phyloP scores from a whole-genome alignment of 2,329 filamentous ascomycete genomes.

The Dactylella cylindrospora region DNA sequence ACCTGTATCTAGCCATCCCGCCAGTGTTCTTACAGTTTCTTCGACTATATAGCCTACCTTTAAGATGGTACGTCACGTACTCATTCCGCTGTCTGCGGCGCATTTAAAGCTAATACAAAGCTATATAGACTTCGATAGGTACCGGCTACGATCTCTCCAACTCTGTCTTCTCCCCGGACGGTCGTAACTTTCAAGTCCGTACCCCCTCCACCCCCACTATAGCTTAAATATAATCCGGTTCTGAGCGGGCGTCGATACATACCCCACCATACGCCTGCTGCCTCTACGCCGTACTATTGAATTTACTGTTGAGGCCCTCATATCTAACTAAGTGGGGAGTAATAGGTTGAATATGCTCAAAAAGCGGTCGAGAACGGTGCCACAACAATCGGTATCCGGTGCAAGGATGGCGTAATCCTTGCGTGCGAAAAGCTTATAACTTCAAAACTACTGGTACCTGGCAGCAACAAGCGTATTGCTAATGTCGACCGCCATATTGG shows the following conservation, averaged over 20 bases:
- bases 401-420: slow-evolving; percentile 94
- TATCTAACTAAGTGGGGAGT: neutral
- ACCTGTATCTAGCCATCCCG: neutral
- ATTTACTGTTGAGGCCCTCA: neutral
- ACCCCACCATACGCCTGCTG: no score
- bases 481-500: slow-evolving; percentile 92
- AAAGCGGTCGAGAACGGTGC: slow-evolving; percentile 98
- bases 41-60: slow-evolving; percentile 9
- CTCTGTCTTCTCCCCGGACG: slow-evolving; percentile 98
- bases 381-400: slow-evolving; percentile 92
- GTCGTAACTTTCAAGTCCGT: slow-evolving; percentile 90
- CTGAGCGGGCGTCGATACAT: no score
- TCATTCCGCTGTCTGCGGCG: neutral
- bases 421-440: slow-evolving; percentile 95
- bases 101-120: slow-evolving; percentile 2
- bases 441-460: slow-evolving; percentile 91
- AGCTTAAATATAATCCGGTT: neutral
- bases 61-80: slow-evolving; percentile 39
- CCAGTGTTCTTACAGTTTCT: neutral
- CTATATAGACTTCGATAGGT: slow-evolving; percentile 88
- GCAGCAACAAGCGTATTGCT: slow-evolving; percentile 95
- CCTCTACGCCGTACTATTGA: no score
- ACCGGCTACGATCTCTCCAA: slow-evolving; percentile 99
- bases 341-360: slow-evolving; percentile 86
- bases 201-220: slow-evolving; percentile 4